A percentile compares a stretch with the other conserved stretches of the same genome.
Conservation (phyloP, 306 rosid genomes). For the Ammopiptanthus mongolicus region DNA sequence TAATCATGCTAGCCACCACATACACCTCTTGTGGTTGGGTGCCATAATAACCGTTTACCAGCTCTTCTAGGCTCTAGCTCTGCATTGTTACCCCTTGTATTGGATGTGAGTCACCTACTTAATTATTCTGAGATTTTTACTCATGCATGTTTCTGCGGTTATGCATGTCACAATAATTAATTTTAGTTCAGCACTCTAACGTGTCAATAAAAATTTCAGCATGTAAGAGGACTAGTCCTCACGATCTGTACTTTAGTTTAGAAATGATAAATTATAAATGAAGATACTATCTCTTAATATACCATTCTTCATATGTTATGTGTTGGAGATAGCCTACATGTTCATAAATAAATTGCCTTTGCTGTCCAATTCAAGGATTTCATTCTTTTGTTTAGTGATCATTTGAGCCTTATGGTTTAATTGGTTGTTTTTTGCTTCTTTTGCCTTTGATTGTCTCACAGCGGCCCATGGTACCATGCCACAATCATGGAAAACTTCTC, state of each 20-base stretch:
- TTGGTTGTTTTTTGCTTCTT: conserved; percentile 11
- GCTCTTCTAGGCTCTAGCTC: too few relatives aligned
- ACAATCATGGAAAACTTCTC: conserved; percentile 38
- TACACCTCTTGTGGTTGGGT: background rate
- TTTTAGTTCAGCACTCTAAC: background rate
- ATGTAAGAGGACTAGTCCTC: conserved; percentile 1
- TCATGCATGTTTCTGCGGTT: background rate
- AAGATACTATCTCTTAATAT: background rate
- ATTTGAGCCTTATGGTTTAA: conserved; percentile 8
- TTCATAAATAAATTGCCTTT: background rate
- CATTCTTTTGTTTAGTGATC: background rate
- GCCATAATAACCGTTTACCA: background rate
- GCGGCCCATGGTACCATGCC: conserved; percentile 32
- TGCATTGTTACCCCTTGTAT: background rate
- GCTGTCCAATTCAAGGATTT: conserved; percentile 16
- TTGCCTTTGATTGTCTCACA: conserved; percentile 21
- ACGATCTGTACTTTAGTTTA: background rate
- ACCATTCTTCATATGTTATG: conserved; percentile 8
- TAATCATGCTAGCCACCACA: background rate
- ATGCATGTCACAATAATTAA: background rate
- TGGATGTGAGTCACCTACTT: background rate
- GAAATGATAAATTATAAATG: background rate
- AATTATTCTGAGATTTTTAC: background rate
- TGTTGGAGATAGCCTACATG: background rate
- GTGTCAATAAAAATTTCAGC: background rate